Base-by-base conservation (phyloP, 306 rosid species). In the Cicer yamashitae region DNA sequence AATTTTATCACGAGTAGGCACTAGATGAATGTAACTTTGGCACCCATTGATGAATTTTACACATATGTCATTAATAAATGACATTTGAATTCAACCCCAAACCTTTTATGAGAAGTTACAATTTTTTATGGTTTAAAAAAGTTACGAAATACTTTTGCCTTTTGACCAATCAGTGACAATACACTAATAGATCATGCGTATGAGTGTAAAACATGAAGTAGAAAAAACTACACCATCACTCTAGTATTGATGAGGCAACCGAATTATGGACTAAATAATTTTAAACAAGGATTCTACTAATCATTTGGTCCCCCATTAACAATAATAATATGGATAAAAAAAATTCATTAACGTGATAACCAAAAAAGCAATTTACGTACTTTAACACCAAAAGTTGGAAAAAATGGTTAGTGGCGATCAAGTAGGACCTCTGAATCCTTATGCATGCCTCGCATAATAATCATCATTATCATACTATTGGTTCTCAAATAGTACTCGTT, bases 401-500 rank as follows among this genome's bases (percentile, higher is more conserved):
- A 65, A 39, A 65, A 6, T 67, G 58, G 10, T 25, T 14, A 69
- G 70, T 43, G 78, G 75, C 79, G 8, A 68, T 73, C 51, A 58
- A 20, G 81, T 70, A 70, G 77, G 73, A 13, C 69, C 68, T 18
- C 13, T 9, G 6, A n/a, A 50, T 7, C 59, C 22, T 3, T 62
- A 75, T 10, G 52, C 81, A 69, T 18, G 75, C 59, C 10, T 14
- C 18, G 0, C 64, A 44, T 66, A 67, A 80, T 80, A 65, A 80
- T 72, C 34, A 14, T 79, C 14, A 71, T 51, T 44, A 71, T 6
- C 18, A 70, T 13, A 30, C 62, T 18, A 43, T 76, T 53, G 17
- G 18, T 61, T 77, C 77, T 61, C 40, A 47, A 60, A 8, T 30
- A 30, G 37, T 30, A 30, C 37, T 30, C 34, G 5, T 30, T 30